phyloP scores from a whole-genome alignment of 2,329 filamentous ascomycete species.

The Aspergillus aculeatinus region DNA sequence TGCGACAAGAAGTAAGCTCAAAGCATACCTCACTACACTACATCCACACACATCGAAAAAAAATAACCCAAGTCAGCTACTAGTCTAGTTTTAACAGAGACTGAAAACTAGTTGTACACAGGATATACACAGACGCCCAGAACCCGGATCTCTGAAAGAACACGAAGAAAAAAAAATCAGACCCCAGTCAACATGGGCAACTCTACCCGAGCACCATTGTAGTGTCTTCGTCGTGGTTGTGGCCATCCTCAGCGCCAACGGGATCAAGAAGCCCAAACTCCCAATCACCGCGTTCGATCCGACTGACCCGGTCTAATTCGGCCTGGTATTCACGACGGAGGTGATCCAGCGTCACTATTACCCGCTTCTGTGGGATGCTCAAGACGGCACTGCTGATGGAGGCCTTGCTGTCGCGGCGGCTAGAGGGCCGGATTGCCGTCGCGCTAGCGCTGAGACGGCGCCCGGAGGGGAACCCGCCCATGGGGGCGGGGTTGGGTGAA shows the following conservation, averaged over 20 bases:
- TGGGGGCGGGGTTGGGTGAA: slow-evolving; percentile 16
- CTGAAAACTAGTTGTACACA: neutral
- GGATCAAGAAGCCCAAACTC: slow-evolving; percentile 58
- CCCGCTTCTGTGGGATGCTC: slow-evolving; percentile 55
- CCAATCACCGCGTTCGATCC: slow-evolving; percentile 87
- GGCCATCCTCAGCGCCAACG: slow-evolving; percentile 7
- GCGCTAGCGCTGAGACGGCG: slow-evolving; percentile 25
- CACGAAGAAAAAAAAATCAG: neutral
- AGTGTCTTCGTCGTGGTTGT: slow-evolving; percentile 34
- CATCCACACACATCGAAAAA: neutral
- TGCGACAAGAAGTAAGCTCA: too few species aligned
- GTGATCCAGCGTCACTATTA: slow-evolving; percentile 81
- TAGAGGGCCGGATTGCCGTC: slow-evolving; percentile 21
- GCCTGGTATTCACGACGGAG: slow-evolving; percentile 84
- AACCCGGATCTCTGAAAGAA: neutral
- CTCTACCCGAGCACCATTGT: slow-evolving; percentile 35
- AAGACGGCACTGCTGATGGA: slow-evolving; percentile 16
- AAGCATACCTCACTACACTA: neutral
- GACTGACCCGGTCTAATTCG: slow-evolving; percentile 83
- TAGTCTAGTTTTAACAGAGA: neutral
- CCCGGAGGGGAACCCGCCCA: slow-evolving; percentile 9
- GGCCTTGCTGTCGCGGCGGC: slow-evolving; percentile 24
- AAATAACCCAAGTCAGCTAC: neutral
- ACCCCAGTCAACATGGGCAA: neutral
- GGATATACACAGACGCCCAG: neutral